Evolutionary conservation across 345 rosid species (phyloP), one percentile per base, ranked within the genome.

Genomic region (Conringia planisiliqua): DNA sequence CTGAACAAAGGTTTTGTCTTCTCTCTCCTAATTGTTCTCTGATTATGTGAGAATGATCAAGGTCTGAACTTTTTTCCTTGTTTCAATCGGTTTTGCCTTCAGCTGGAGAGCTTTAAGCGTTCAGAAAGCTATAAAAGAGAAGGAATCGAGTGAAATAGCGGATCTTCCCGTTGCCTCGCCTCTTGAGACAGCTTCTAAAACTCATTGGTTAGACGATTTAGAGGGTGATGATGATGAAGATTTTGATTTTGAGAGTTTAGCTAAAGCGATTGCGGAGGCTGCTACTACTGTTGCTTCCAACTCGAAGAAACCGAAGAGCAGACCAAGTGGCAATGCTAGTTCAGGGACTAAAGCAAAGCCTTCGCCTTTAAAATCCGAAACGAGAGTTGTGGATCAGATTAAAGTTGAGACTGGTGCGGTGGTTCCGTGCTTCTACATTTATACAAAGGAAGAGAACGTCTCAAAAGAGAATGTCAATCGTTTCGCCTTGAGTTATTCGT

Each of bases 31-130:
- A 1, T 24, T 5, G 5, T 33, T 50, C 24, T 66, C n/a, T 44
- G 5, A 10, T 17, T 79, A 18, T 20, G 44, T 61, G n/a, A 40
- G 10, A 65, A 7, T 55, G 71, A 56, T 35, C 65, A 35, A 30
- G 33, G 22, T 52, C 14, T 63, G 27, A 52, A 22, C 1, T 36
- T 33, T 51, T 22, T 24, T 56, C 2, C 18, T 38, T 55, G 62
- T 30, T 30, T 60, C 17, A 18, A 10, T 66, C 20, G 44, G 22
- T 66, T 63, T 14, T 29, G 26, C 26, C 39, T 75, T 70, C 73
- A 95, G 99, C 63, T 95, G 97, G 97, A 90, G 89, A 76, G 97
- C 92, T 70, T 76, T 90, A 82, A 90, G 96, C 54, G 47, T 90
- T 79, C 92, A 85, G 76, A 90, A 82, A 81, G 40, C 62, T 60